Conservation (phyloP, 768 basidiomycete genomes). For the Trametes elegans region DNA sequence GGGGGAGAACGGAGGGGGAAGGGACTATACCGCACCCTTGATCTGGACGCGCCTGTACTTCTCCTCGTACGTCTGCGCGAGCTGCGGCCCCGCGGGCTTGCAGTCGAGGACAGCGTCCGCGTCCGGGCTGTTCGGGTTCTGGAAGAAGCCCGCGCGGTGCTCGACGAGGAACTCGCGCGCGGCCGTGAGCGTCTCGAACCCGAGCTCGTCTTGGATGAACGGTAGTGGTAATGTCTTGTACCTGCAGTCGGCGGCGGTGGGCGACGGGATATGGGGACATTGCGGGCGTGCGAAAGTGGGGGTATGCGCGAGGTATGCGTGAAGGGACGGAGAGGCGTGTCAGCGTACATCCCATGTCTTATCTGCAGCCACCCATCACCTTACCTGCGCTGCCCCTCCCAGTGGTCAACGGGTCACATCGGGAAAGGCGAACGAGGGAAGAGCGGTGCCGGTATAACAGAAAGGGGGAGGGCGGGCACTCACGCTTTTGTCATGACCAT, state of each 20-base stretch:
- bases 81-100: constrained; percentile 52
- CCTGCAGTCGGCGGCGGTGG: constrained; percentile 44
- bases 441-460: constrained; percentile 8
- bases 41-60: constrained; percentile 87
- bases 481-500: constrained; percentile 93
- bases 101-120: constrained; percentile 69
- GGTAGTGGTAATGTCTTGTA: constrained; percentile 76
- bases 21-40: constrained; percentile 82
- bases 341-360: neutral
- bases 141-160: constrained; percentile 67
- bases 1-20: too few relatives aligned
- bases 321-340: neutral
- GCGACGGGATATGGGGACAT: neutral
- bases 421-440: constrained; percentile 1
- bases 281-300: neutral
- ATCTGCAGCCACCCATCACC: neutral
- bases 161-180: constrained; percentile 67
- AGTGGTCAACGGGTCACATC: neutral
- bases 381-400: neutral
- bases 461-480: constrained; percentile 33
- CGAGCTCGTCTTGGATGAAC: constrained; percentile 80
- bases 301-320: too few relatives aligned
- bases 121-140: constrained; percentile 61
- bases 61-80: constrained; percentile 68
- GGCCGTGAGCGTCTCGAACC: constrained; percentile 67